Evolutionary conservation across 805 yeast species (phyloP), one percentile per base, ranked within the genome.

Genomic region (Saturnispora mendoncae): DNA sequence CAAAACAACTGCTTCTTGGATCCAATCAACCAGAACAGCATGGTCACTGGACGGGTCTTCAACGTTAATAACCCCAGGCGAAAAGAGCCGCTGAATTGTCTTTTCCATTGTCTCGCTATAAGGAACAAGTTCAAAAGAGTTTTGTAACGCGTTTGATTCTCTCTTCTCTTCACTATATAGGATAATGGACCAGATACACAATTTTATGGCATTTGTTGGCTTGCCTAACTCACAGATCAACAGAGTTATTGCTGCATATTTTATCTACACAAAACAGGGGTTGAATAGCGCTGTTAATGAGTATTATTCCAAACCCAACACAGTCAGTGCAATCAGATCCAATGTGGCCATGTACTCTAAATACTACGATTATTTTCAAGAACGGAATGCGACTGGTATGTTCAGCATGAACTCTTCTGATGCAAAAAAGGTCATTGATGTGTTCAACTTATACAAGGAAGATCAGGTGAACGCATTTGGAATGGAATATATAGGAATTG

Each of bases 401-500:
- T 14, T 21, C 12, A 9, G n/a, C 5, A 13, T 13, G 9, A 24
- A 29, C 4, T 27, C 39, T 3, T 19, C 12, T 17, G 37, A 21
- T 13, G 15, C n/a, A 7, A 15, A 12, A 2, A 42, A 49, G 25
- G 46, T 71, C 29, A 50, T 50, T 14, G 50, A 48, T 0, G 17
- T 72, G 1, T 72, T 61, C 47, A 55, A 65, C 19, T 44, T 38
- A n/a, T 61, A 60, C 41, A 55, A 52, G 38, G 60, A 55, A 33
- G 48, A 38, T 7, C 36, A 36, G 17, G 17, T 27, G 25, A 55
- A 56, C 39, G 50, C 51, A 2, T 36, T 58, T 17, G 60, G 61
- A 9, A 43, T 41, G 14, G 38, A 63, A 10, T 52, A 45, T 32
- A 84, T 87, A 29, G 90, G 78, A 20, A 67, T 84, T 8, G 92